Evolutionary conservation across 768 basidiomycete genomes (phyloP).

Genomic region (Mycena rosella): DNA sequence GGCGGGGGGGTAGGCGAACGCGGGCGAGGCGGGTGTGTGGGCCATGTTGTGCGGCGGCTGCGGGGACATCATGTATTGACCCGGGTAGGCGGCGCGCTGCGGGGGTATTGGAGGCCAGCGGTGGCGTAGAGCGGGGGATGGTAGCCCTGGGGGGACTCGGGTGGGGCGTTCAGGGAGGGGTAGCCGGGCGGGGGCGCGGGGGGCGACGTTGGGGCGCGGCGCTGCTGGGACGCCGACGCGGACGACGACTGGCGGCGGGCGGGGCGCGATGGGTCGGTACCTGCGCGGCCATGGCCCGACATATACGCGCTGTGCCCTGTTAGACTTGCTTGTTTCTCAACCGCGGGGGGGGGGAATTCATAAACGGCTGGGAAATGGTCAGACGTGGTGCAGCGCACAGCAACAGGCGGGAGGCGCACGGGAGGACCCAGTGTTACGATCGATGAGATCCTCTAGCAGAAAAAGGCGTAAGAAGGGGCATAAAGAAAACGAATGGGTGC

Average conservation of each 20-base stretch:
- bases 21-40: slow-evolving; percentile 51
- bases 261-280: slow-evolving; percentile 12
- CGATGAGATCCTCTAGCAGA: slow-evolving; percentile 25
- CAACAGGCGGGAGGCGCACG: not conserved
- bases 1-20: slow-evolving; percentile 50
- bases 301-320: slow-evolving; percentile 13
- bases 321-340: slow-evolving; percentile 13
- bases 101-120: slow-evolving; percentile 43
- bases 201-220: not conserved
- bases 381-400: not conserved
- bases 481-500: slow-evolving; percentile 21
- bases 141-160: slow-evolving; percentile 14
- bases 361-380: slow-evolving; percentile 28
- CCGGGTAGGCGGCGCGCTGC: slow-evolving; percentile 49
- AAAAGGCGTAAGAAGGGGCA: slow-evolving; percentile 23
- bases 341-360: slow-evolving; percentile 22
- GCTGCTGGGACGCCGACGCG: slow-evolving; percentile 6
- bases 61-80: slow-evolving; percentile 62
- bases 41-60: slow-evolving; percentile 53
- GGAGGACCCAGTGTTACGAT: not conserved
- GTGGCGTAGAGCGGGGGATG: slow-evolving; percentile 15
- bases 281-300: slow-evolving; percentile 24
- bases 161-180: slow-evolving; percentile 11
- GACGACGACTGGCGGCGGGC: slow-evolving; percentile 16
- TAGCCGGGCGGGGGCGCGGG: not conserved